Evolutionary conservation across 129 eudicot genomes (phyloP), one percentile per base, ranked within the genome.

Genomic region (Smallanthus sonchifolius): DNA sequence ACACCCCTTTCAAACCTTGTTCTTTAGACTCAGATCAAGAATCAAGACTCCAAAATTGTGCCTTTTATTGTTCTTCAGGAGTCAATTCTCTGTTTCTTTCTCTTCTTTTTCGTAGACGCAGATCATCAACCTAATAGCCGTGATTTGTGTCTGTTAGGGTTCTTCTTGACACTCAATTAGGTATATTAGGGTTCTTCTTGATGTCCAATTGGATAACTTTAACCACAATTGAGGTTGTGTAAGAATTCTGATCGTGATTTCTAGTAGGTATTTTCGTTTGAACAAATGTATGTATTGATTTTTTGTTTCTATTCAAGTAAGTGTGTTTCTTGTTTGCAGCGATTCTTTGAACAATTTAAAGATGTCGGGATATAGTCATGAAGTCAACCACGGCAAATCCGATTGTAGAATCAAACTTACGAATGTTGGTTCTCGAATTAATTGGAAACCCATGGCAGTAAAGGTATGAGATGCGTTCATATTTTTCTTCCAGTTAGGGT

Each of bases 381-480:
- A 37, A 5, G 56, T 56, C 10, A 67, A 48, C 28, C 73, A 66
- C 30, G 76, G 76, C 24, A 57, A 43, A 39, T 30, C 28, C 3
- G 74, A 10, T 48, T 17, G 62, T 70, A 32, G 44, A 36, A 16
- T 24, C 32, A 68, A 67, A 60, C 67, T 34, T 16, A 43, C 69
- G 45, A 69, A 57, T 10, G 14, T 10, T 10, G 48, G 3, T 15
- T 7, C 40, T 72, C 39, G 7, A 55, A n/a, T 11, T 20, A 28
- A 20, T 32, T 32, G 28, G 74, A 67, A n/a, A 67, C 60, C 15
- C n/a, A 76, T 43, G 66, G 2, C 30, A 1, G 30, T 6, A 9
- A 67, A 67, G 80, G 74, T 76, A 67, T 56, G 20, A 39, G 5
- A 61, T 61, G 67, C 15, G 35, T 14, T 14, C 28, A 36, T 7